A percentile compares a stretch with the other conserved stretches of the same genome.
Conservation (phyloP, 495 filamentous ascomycete genomes). For the Talaromyces stipitatus region DNA sequence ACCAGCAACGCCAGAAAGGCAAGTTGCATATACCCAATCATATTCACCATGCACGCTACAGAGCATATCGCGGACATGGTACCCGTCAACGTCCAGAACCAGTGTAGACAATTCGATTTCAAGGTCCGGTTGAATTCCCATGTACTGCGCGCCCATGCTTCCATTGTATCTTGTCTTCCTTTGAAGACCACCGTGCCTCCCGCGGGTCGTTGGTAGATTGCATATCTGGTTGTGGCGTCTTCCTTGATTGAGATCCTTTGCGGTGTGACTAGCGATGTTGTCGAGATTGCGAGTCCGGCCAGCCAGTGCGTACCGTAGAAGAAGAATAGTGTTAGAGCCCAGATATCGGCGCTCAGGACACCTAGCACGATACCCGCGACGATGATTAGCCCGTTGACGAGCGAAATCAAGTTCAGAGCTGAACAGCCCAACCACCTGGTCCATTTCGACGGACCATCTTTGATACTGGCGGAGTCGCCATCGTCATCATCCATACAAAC, state of each 20-base stretch:
- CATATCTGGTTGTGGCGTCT: conserved; percentile 10
- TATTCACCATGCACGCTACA: conserved; percentile 27
- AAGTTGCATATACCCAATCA: conserved; percentile 19
- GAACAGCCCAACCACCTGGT: conserved; percentile 5
- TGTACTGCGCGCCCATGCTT: conserved; percentile 22
- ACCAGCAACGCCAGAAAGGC: conserved; percentile 18
- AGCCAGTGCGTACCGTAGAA: conserved; percentile 21
- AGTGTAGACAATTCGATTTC: conserved; percentile 12
- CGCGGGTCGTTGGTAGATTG: conserved; percentile 21
- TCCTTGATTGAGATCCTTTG: conserved; percentile 10
- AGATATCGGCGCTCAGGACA: conserved; percentile 18
- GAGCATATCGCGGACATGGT: conserved; percentile 19
- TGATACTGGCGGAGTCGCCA: background rate
- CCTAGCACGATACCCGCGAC: conserved; percentile 14
- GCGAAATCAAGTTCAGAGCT: conserved; percentile 11
- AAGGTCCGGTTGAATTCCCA: conserved; percentile 18
- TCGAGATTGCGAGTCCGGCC: conserved; percentile 14
- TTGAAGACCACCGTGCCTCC: conserved; percentile 28
- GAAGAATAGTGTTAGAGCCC: conserved; percentile 20
- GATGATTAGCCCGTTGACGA: conserved; percentile 19
- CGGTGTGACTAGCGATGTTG: conserved; percentile 14
- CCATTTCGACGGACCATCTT: background rate
- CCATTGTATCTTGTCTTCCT: conserved; percentile 17
- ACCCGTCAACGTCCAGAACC: conserved; percentile 17
- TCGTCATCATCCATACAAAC: conserved; percentile 11